A percentile compares a stretch with the other conserved stretches of the same genome.
Evolutionary conservation across 2,329 filamentous ascomycete genomes (phyloP).

Genomic region (Aspergillus fumigatiaffinis): DNA sequence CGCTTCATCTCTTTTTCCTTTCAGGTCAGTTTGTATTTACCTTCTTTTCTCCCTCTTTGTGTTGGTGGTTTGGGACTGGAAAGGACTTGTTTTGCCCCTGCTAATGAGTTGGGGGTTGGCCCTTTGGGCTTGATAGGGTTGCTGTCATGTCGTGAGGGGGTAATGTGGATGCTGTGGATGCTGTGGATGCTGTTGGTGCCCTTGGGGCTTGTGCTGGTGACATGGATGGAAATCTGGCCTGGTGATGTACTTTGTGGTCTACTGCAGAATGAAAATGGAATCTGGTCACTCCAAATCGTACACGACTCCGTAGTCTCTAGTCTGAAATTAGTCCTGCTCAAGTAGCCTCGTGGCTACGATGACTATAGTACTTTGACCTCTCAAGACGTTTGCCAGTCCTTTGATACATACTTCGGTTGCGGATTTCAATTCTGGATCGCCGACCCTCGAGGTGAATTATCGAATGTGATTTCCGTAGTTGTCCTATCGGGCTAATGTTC

Average conservation of each 20-base stretch:
- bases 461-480: conserved; percentile 5
- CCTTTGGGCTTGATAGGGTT: background rate
- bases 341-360: background rate
- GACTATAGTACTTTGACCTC: background rate
- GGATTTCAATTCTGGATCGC: background rate
- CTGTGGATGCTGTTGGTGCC: background rate
- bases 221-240: background rate
- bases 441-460: conserved; percentile 9
- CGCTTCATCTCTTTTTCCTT: conserved; percentile 57
- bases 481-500: conserved; percentile 7
- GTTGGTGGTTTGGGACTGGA: conserved; percentile 12
- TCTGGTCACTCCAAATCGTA: conserved; percentile 20
- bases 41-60: background rate
- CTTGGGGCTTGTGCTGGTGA: background rate
- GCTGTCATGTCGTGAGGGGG: background rate
- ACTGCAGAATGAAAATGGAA: conserved; percentile 45
- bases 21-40: conserved; percentile 43
- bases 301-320: background rate
- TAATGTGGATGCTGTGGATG: background rate
- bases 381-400: background rate
- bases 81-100: conserved; percentile 24
- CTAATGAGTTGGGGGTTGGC: conserved; percentile 31
- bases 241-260: background rate
- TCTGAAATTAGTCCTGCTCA: background rate
- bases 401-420: background rate